Base-by-base conservation (phyloP, 1,139 yeast species). In the Taiozyma sp. region DNA sequence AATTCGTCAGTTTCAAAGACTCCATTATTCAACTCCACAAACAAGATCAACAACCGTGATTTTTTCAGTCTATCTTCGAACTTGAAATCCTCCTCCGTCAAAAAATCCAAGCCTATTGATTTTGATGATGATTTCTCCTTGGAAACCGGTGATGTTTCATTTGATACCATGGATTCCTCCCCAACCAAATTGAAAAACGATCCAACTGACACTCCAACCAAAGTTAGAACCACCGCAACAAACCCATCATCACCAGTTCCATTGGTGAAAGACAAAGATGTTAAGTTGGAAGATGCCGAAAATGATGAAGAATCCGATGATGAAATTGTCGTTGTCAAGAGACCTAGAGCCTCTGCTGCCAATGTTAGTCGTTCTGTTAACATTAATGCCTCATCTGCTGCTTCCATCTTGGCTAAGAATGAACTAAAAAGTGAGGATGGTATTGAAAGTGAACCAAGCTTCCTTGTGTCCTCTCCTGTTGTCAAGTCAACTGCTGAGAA, bases 401-500 rank as follows among this genome's bases (percentile, higher is more conserved):
- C 46, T 23, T 22, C 22, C 4, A 38, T 38, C 14, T 14, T 38
- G n/a, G 34, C 49, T 4, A 52, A 48, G 16, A 54, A 50, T 24
- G 50, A 52, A 5, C 38, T 39, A 24, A 56, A 50, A 4, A n/a
- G 47, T 16, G 55, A 54, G 19, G 45, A 53, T 13, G 54, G 49
- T 8, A 44, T 50, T 19, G 56, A 53, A 23, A 38, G 48, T n/a
- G 48, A 49, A 27, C 4, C 48, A 7, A 48, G 29, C 36, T 34
- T 41, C 7, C 45, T 48, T 8, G 56, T 55, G 59, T 42, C 65
- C 7, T 51, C 60, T 9, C 60, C 65, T 3, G 24, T 24, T 38
- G 51, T 58, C 4, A 55, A 57, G 6, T 69, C 76, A 2, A 73
- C 74, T 8, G 61, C 66, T 40, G 71, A 79, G 45, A 82, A 80